These are phyloP conservation scores for Cutaneotrichosporon sp. DNA, from an alignment of 1,284 basidiomycete genomes.

Conservation along the genomic window DNA sequence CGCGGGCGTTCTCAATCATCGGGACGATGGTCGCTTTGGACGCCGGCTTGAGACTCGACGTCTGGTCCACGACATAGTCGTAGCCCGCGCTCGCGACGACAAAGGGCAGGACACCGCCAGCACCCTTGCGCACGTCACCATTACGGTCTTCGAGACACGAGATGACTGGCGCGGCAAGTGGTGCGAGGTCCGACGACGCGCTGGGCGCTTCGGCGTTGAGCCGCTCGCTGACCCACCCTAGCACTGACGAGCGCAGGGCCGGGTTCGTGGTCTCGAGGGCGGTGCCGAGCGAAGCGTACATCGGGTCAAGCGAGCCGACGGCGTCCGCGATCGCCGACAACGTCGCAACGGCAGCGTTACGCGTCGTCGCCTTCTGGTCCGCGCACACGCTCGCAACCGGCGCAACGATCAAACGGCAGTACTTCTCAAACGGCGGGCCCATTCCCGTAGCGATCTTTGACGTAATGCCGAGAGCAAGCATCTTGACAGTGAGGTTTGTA, in stretches of 20 bases:
- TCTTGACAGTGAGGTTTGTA: conserved; percentile 90
- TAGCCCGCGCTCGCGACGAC: conserved; percentile 74
- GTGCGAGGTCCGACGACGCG: conserved; percentile 64
- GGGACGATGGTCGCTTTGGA: conserved; percentile 79
- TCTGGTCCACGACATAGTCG: conserved; percentile 80
- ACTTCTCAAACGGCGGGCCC: conserved; percentile 91
- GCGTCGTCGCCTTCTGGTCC: conserved; percentile 86
- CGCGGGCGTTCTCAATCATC: conserved; percentile 65
- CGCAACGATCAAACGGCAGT: conserved; percentile 67
- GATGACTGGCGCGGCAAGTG: conserved; percentile 67
- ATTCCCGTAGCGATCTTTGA: conserved; percentile 85
- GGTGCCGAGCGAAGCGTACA: conserved; percentile 71
- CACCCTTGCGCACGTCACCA: conserved; percentile 85
- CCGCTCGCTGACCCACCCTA: conserved; percentile 68
- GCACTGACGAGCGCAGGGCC: conserved; percentile 72
- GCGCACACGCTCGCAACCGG: conserved; percentile 80
- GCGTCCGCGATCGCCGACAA: conserved; percentile 79
- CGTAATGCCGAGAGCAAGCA: conserved; percentile 82
- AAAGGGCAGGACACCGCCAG: conserved; percentile 72
- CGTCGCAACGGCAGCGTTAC: conserved; percentile 70
- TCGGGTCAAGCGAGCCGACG: conserved; percentile 73
- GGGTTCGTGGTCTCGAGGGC: conserved; percentile 85
- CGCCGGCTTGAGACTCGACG: conserved; percentile 82
- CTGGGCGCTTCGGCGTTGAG: conserved; percentile 46
- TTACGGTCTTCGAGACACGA: conserved; percentile 85